Base-by-base conservation (phyloP, 2,329 filamentous ascomycete genomes). In the Penicillium expansum region DNA sequence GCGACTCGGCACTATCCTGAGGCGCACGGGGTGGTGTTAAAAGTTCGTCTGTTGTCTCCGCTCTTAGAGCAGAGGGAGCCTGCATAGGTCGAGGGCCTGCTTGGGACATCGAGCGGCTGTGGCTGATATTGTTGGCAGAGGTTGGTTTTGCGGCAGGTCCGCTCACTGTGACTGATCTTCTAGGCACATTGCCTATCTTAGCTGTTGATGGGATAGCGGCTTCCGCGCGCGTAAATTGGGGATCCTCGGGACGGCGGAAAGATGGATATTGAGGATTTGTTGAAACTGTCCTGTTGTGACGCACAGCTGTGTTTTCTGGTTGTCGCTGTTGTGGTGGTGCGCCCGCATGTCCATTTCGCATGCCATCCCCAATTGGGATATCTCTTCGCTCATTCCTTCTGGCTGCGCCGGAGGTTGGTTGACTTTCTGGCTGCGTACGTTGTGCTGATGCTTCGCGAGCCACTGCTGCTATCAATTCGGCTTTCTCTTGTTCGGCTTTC, bases 101-200 rank as follows among this genome's bases (percentile, higher is more conserved):
- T 22, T 63, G 61, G 43, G 65, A 64, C 18, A 59, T 38, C n/a
- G 62, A 62, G 30, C 56, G 59, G n/a, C 51, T 48, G 10, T 60
- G 58, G 24, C 20, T 39, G 18, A 57, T 47, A 32, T 39, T 48
- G 24, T 10, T 45, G 22, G 30, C 9, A 37, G 41, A 50, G 20
- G 42, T 52, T 27, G 50, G 57, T 20, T 58, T 61, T 16, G 50
- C 42, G 10, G 60, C 52, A 62, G 52, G 53, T 11, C 61, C 64
- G 39, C 57, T 62, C 47, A 69, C 58, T 32, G 69, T 67, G 24
- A 68, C 66, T n/a, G 69, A 62, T 45, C 68, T 62, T 53, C 62
- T 63, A 16, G 70, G 60, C 20, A 57, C 66, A 47, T 32, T 65
- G 18, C 63, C 67, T 30, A 59, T 59, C 51, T 57, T 66, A 22